phyloP scores from a whole-genome alignment of 208 protist species.

The Acanthamoeba culbertsoni region DNA sequence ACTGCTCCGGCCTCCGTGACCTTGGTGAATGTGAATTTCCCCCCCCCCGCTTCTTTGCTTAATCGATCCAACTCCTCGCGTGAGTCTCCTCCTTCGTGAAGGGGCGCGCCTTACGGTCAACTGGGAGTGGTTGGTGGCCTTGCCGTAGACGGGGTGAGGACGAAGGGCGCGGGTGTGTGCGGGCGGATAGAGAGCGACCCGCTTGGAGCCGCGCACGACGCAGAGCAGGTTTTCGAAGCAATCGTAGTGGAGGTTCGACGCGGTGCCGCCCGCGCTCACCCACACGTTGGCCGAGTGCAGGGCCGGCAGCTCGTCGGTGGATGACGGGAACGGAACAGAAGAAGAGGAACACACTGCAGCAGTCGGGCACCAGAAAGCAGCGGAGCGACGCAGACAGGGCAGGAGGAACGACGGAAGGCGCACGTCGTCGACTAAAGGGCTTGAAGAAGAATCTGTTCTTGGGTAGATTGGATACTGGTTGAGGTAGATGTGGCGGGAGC shows the following conservation, averaged over 20 bases:
- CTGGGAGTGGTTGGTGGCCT: constrained; percentile 2
- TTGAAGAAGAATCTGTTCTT: no score
- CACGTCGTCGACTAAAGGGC: no score
- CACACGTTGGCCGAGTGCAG: constrained; percentile 36
- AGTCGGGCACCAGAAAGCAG: no score
- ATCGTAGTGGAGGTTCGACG: constrained; percentile 26
- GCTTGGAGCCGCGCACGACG: constrained; percentile 11
- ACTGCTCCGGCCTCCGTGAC: background rate
- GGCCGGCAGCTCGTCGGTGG: background rate
- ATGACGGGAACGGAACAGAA: no score
- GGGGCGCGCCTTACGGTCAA: background rate
- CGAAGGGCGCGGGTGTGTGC: background rate
- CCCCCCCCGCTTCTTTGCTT: no score
- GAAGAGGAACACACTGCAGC: no score
- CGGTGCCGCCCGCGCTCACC: background rate
- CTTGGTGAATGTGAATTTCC: background rate
- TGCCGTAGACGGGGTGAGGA: background rate
- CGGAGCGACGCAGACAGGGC: no score
- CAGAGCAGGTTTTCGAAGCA: constrained; percentile 8
- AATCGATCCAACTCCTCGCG: no score
- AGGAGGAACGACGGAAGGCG: no score
- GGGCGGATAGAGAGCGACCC: background rate
- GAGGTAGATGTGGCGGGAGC: no score
- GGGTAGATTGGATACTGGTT: no score
- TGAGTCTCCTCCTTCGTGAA: no score